Base-by-base conservation (phyloP, 176 grass and related monocot species). In the Phragmites australis region DNA sequence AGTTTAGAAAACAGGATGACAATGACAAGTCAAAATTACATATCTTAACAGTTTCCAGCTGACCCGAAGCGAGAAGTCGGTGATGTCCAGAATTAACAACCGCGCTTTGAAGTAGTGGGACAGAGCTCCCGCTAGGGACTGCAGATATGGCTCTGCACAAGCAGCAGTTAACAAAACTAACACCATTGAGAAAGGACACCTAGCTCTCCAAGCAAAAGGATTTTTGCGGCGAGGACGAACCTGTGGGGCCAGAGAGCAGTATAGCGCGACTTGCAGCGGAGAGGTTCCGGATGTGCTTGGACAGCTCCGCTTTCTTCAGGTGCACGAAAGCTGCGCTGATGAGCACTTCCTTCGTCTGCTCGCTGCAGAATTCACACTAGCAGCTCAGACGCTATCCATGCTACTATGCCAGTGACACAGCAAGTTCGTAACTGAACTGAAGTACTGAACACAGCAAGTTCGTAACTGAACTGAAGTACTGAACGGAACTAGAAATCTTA, bases 261-360 rank as follows among this genome's bases (percentile, higher is more conserved):
- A 99, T 93, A 9, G 93, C 75, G 39, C 88, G 97, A 67, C 90
- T 99, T 11, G 93, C 93, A 21, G 90, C 88, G 69, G 93, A 77
- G 82, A 99, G 97, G 81, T 93, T 99, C 82, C 90, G 68, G 70
- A 92, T 86, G 83, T 99, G 86, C 82, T 96, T 95, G 45, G 87
- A 90, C 59, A 96, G 37, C 34, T 91, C 90, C 3, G 78, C 82
- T 58, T 93, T 87, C 82, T 90, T 96, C 61, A 99, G 86, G 80
- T 99, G 88, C 41, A 99, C 67, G 86, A 96, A 99, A n/a, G 93
- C 97, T 26, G 90, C 84, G 88, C 93, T 99, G 63, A 92, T 91
- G 52, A 99, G 88, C 79, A 91, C 51, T 18, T 86, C 87, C 82
- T 50, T 89, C 0, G 93, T 99, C 82, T 86, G 97, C 21, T 91